Evolutionary conservation across 2,329 filamentous ascomycete species (phyloP).

Genomic region (Aotearoamyces nothofagi): DNA sequence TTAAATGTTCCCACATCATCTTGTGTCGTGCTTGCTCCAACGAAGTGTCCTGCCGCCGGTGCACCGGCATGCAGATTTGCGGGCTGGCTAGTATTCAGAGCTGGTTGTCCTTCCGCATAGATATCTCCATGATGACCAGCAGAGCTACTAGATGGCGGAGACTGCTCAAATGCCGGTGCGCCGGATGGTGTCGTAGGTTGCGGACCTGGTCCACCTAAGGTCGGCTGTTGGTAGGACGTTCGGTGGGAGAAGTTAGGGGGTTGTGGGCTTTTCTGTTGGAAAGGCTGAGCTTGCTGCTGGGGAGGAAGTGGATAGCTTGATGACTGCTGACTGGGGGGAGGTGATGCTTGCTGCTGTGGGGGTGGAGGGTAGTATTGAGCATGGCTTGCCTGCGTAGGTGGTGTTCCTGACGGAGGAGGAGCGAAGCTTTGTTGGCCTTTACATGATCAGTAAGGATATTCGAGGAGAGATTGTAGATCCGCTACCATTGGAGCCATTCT

Average conservation of each 20-base stretch:
- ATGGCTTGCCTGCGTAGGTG: conserved; percentile 3
- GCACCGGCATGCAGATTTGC: conserved; percentile 24
- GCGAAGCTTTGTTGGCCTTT: conserved; percentile 1
- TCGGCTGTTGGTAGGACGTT: conserved; percentile 18
- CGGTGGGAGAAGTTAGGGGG: conserved; percentile 19
- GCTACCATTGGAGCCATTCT: conserved; percentile 2
- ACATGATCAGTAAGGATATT: not conserved
- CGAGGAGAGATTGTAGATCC: not conserved
- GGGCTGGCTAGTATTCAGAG: conserved; percentile 16
- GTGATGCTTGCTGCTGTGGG: conserved; percentile 15
- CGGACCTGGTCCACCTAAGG: conserved; percentile 1
- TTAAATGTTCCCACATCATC: conserved; percentile 97
- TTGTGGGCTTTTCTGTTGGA: conserved; percentile 9
- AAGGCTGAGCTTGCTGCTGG: conserved; percentile 5
- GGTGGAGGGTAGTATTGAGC: conserved; percentile 16
- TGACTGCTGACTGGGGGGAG: conserved; percentile 6
- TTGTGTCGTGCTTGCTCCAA: conserved; percentile 43
- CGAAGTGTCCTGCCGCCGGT: conserved; percentile 34
- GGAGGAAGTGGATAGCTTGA: conserved; percentile 16
- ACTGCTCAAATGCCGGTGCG: conserved; percentile 3
- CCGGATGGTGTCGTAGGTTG: conserved; percentile 4
- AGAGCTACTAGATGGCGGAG: conserved; percentile 11
- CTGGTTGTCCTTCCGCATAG: conserved; percentile 15
- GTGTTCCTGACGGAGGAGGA: conserved; percentile 3
- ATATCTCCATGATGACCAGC: conserved; percentile 8